Base-by-base conservation (phyloP, 768 basidiomycete species). In the Pleurotus cornucopiae region DNA sequence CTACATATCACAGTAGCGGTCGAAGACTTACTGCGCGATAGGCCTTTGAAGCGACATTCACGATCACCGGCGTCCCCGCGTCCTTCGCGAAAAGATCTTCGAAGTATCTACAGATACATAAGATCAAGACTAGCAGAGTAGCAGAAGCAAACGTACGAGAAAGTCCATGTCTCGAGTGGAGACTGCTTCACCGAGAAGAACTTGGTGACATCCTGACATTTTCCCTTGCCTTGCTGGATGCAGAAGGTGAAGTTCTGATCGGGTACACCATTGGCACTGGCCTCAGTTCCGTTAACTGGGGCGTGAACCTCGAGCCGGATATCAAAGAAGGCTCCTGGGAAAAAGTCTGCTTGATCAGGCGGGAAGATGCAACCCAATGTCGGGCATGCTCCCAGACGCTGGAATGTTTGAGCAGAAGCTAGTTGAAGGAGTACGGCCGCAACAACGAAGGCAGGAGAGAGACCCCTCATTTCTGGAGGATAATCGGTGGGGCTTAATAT, bases 311-410 rank as follows among this genome's bases (percentile, higher is more conserved):
- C 59, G 13, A 60, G 57, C 13, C 59, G 57, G 41, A 60, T 54
- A 39, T 60, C 59, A 46, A 60, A 60, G 23, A 34, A 54, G 34
- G 58, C 49, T 18, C 59, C 59, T 30, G 59, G 30, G 30, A 60
- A 44, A 49, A 60, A 60, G 21, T 57, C 56, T n/a, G 59, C 51
- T 44, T 58, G 59, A 38, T 60, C 57, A 23, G 59, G 59, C 13
- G 59, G 59, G 49, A 60, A 60, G 57, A 60, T 52, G 46, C 59
- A 60, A 23, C 59, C 59, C 13, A 60, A 46, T n/a, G 57, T 54
- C 18, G 59, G 59, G 37, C 59, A 60, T 1, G 59, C 48, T 16
- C 59, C 59, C 18, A 60, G 55, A 41, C 59, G 57, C 37, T 53
- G 52, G 51, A 53, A 60, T 38, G 39, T 52, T 44, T 60, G 59